Base-by-base conservation (phyloP, 2,329 filamentous ascomycete species). In the Nothopassalora personata region DNA sequence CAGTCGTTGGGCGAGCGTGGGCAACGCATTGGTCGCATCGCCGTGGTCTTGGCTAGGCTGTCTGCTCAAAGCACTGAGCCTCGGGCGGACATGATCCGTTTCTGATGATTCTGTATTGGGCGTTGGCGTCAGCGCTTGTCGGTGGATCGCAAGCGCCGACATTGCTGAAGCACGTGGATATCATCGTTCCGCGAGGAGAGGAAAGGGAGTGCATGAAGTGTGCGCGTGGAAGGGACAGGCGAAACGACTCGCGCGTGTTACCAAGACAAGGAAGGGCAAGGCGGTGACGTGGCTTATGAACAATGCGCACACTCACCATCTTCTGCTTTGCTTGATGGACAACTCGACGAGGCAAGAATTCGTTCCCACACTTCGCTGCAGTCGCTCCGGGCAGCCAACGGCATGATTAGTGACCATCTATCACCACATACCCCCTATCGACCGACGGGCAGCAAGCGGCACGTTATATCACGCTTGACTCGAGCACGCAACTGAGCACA, bases 1-100 rank as follows among this genome's bases (percentile, higher is more conserved):
- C 62, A 95, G 83, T 65, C 86, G 86, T 72, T 95, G 90, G 59
- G 87, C 78, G 49, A 91, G 81, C 56, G 84, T 81, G n/a, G 89
- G 89, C 7, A 69, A 58, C 3, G 63, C 65, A 54, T 61, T 63
- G 58, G 64, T 58, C 3, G 59, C 47, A 47, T 68, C 66, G 33
- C 63, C 67, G 53, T 67, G 65, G 54, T 64, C 62, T 39, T 64
- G 64, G 56, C 62, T 65, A 47, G 62, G 65, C 57, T 65, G 63
- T 55, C 66, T 61, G 19, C 62, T 66, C 11, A 64, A 39, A 28
- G 45, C 36, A 27, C 6, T 47, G 19, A 39, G 19, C 7, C 5
- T 8, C 31, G 56, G 56, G 11, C 23, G 23, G 11, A 11, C 5
- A 43, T 63, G 60, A 60, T 65, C 63, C 4, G 64, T 65, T 27